phyloP scores from a whole-genome alignment of 352 stramenopile genomes.

The Globisporangium solare region DNA sequence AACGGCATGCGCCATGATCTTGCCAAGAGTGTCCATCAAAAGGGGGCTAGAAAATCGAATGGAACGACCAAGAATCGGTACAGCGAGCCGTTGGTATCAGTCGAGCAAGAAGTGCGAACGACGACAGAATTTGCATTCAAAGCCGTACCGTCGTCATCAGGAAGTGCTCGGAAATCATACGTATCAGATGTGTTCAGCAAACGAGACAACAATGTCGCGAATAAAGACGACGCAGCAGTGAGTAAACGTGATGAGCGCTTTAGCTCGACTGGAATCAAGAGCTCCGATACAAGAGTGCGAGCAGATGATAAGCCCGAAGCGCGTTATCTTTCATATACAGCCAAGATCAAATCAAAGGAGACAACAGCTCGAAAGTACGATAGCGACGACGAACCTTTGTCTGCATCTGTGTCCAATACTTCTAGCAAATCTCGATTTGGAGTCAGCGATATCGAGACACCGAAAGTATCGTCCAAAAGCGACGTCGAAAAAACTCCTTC shows the following conservation, averaged over 20 bases:
- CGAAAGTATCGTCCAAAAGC: neutral
- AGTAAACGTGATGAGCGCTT: neutral
- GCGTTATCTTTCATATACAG: conserved; percentile 47
- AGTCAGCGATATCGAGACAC: neutral
- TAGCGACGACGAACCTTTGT: conserved; percentile 11
- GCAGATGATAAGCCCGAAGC: conserved; percentile 6
- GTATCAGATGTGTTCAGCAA: neutral
- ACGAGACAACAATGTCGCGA: neutral
- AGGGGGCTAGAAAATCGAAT: neutral
- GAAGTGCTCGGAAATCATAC: neutral
- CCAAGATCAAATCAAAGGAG: conserved; percentile 23
- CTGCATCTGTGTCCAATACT: neutral
- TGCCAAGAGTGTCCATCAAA: neutral
- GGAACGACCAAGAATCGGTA: conserved; percentile 14
- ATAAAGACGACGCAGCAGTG: neutral
- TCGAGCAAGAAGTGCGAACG: neutral
- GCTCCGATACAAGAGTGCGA: neutral
- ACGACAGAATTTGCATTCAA: conserved; percentile 4
- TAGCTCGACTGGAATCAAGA: no score
- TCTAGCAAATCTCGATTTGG: conserved; percentile 2
- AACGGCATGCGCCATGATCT: neutral
- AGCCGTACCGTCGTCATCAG: conserved; percentile 7
- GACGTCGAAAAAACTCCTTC: neutral
- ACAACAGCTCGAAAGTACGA: conserved; percentile 1
- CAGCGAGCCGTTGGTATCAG: conserved; percentile 15